Conservation (phyloP, 2,329 filamentous ascomycete species). For the Aaosphaeria arxii region DNA sequence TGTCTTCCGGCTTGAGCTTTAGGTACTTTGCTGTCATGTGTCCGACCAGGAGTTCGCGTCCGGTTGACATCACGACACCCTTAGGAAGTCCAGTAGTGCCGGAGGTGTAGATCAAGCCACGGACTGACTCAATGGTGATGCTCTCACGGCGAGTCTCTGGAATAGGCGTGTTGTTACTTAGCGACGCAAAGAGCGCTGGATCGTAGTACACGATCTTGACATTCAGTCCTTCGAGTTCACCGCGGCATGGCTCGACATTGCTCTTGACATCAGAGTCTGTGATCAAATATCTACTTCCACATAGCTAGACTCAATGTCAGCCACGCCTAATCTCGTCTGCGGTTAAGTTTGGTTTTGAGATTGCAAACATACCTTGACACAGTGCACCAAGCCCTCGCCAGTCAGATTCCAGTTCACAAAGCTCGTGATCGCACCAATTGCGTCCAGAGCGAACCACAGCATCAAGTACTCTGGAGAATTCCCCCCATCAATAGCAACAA, state of each 20-base stretch:
- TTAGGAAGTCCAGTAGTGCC: conserved; percentile 38
- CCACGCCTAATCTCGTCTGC: neutral
- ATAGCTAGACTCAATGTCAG: conserved; percentile 39
- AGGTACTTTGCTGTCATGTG: conserved; percentile 21
- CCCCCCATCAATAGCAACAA: conserved; percentile 35
- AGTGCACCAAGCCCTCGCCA: conserved; percentile 32
- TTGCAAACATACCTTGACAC: conserved; percentile 26
- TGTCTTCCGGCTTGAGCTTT: conserved; percentile 20
- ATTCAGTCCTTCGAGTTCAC: conserved; percentile 17
- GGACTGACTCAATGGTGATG: conserved; percentile 23
- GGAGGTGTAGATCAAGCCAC: conserved; percentile 33
- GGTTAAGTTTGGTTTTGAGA: neutral
- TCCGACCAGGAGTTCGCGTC: conserved; percentile 25
- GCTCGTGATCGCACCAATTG: conserved; percentile 27
- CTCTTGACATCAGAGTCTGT: conserved; percentile 47
- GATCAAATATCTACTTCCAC: conserved; percentile 42
- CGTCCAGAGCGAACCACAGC: conserved; percentile 38
- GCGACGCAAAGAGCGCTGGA: conserved; percentile 19
- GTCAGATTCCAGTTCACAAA: conserved; percentile 39
- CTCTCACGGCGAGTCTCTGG: conserved; percentile 20
- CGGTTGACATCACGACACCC: conserved; percentile 23
- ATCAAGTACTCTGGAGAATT: conserved; percentile 36
- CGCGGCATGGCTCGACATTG: conserved; percentile 39
- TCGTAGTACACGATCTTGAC: conserved; percentile 30
- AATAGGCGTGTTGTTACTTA: conserved; percentile 18